Evolutionary conservation across 2,329 filamentous ascomycete genomes (phyloP), one percentile per base, ranked within the genome.

Genomic region (Penicillium sp.): DNA sequence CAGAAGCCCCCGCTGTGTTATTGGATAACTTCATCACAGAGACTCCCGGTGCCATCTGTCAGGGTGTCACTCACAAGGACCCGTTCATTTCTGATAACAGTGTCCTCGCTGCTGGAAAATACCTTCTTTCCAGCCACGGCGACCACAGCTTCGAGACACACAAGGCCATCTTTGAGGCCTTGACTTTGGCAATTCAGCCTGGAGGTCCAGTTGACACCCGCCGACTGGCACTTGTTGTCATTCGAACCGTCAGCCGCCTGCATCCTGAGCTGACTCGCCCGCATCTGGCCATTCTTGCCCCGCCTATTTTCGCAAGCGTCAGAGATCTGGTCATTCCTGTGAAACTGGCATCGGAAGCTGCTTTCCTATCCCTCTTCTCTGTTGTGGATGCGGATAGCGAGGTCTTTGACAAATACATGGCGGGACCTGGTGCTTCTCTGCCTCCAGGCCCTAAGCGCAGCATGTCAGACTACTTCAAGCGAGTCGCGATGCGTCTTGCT

Each of bases 391-490:
- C 90, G 54, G 93, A 96, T 64, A 79, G 77, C 50, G 84, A 81
- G 53, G 82, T 96, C 18, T 97, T 96, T 66, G 90, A 96, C 60
- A 90, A 90, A 71, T 97, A 90, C 70, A 84, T 96, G 74, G 76
- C 80, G 8, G 82, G 83, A 0, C 76, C 84, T 1, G 81, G 80
- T 5, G 79, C 80, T 43, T 80, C 82, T 3, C 70, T 96, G 50
- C 77, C 83, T 7, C 71, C 87, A 0, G 85, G 81, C 36, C 83
- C 83, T 13, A 93, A 94, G 78, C 80, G 91, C 58, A 90, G 85
- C 67, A 96, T 98, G 86, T 80, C 84, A 50, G 93, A 98, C 68
- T 98, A 98, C 73, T 97, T 97, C 74, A 95, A 95, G 77, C 79
- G 93, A 37, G 88, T 98, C 55, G 89, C 89, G 1, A 69, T 91